phyloP scores from a whole-genome alignment of 2,329 filamentous ascomycete species.

The Macrophomina pseudophaseolina region DNA sequence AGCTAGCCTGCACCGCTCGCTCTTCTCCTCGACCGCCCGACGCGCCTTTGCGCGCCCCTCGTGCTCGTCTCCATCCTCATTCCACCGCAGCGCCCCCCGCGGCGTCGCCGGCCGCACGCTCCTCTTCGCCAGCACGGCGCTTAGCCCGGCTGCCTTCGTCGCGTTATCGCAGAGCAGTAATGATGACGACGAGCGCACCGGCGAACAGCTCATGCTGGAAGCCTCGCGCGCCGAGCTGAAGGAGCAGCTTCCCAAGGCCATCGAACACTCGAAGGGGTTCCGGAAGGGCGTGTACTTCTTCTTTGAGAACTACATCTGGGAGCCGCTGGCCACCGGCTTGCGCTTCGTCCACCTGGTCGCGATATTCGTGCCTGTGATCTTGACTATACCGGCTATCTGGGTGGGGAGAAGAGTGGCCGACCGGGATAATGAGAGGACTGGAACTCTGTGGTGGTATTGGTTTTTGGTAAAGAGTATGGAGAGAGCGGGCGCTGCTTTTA shows the following conservation, averaged over 20 bases:
- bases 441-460: slow-evolving; percentile 92
- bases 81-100: slow-evolving; percentile 26
- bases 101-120: neutral
- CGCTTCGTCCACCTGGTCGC: slow-evolving; percentile 85
- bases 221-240: slow-evolving; percentile 77
- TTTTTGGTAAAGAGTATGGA: slow-evolving; percentile 92
- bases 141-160: slow-evolving; percentile 65
- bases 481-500: slow-evolving; percentile 90
- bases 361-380: slow-evolving; percentile 90
- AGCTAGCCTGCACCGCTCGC: slow-evolving; percentile 10
- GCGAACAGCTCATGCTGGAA: slow-evolving; percentile 85
- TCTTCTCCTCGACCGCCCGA: neutral
- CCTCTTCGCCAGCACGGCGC: slow-evolving; percentile 31
- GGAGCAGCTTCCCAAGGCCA: slow-evolving; percentile 68
- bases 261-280: slow-evolving; percentile 63
- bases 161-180: slow-evolving; percentile 43
- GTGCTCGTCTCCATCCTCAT: neutral
- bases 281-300: slow-evolving; percentile 67
- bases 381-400: slow-evolving; percentile 80
- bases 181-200: slow-evolving; percentile 64
- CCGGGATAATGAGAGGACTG: slow-evolving; percentile 75
- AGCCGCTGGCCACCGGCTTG: slow-evolving; percentile 84
- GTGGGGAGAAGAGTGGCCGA: slow-evolving; percentile 68
- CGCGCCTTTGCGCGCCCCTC: slow-evolving; percentile 17
- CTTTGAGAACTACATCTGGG: slow-evolving; percentile 73